phyloP scores from a whole-genome alignment of 2,329 filamentous ascomycete species.

The Emericellopsis atlantica region DNA sequence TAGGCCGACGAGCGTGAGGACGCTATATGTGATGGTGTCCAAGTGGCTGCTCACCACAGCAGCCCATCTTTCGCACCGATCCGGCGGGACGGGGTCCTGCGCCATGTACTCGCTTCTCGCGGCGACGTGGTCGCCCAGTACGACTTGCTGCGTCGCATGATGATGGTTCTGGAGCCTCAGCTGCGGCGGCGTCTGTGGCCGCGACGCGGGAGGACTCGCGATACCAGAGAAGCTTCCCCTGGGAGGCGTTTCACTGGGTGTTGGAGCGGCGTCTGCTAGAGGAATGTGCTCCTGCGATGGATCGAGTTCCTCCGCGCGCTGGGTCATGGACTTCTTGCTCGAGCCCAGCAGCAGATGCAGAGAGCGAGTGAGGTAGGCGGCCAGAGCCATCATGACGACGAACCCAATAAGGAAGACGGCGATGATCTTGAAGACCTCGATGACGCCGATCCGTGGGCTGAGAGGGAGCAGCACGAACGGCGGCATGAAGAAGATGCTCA shows the following conservation, averaged over 20 bases:
- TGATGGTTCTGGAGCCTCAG: conserved; percentile 13
- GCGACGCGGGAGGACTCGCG: conserved; percentile 10
- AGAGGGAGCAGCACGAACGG: conserved; percentile 47
- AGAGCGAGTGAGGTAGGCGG: conserved; percentile 39
- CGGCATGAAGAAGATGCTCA: conserved; percentile 46
- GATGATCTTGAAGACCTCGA: conserved; percentile 46
- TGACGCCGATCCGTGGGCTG: conserved; percentile 36
- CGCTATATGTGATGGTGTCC: conserved; percentile 29
- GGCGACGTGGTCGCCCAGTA: conserved; percentile 5
- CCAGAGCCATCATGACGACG: conserved; percentile 34
- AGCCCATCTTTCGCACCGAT: conserved; percentile 37
- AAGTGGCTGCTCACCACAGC: conserved; percentile 28
- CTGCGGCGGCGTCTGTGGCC: conserved; percentile 12
- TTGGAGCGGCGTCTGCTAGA: conserved; percentile 14
- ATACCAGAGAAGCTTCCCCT: not conserved
- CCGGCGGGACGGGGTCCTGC: conserved; percentile 27
- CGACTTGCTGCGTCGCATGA: conserved; percentile 4
- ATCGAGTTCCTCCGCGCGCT: conserved; percentile 35
- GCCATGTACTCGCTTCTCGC: conserved; percentile 10
- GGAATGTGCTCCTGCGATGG: conserved; percentile 29
- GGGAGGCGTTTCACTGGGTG: conserved; percentile 2
- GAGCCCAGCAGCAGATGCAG: conserved; percentile 37
- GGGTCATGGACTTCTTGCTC: conserved; percentile 36
- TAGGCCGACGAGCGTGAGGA: conserved; percentile 38
- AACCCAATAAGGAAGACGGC: conserved; percentile 47